Evolutionary conservation across 2,329 filamentous ascomycete genomes (phyloP).

Genomic region (Fusarium nodosum): DNA sequence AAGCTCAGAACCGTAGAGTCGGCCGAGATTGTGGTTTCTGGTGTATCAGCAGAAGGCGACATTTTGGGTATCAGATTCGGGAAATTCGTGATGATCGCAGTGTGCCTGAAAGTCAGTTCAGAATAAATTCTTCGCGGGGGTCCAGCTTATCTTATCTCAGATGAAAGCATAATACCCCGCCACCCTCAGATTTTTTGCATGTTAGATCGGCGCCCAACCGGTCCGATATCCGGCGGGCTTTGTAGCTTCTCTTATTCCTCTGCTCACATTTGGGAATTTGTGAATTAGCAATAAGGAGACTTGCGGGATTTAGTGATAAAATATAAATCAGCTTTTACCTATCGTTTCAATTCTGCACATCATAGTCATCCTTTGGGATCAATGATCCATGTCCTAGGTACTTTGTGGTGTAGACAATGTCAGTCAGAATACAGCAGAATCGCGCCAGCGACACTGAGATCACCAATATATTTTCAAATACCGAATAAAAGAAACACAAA

Average conservation of each 20-base stretch:
- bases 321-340: background rate
- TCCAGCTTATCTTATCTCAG: constrained; percentile 49
- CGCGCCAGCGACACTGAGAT: background rate
- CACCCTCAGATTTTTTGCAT: constrained; percentile 20
- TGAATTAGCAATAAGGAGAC: background rate
- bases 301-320: no score
- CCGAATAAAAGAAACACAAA: background rate
- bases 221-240: constrained; percentile 22
- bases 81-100: constrained; percentile 29
- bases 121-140: constrained; percentile 57
- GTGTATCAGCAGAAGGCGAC: constrained; percentile 46
- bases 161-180: constrained; percentile 29
- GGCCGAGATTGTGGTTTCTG: constrained; percentile 42
- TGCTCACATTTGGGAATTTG: background rate
- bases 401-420: background rate
- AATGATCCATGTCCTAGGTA: background rate
- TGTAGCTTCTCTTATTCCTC: background rate
- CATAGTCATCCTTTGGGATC: background rate
- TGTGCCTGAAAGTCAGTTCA: constrained; percentile 29
- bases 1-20: constrained; percentile 70
- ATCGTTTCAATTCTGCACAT: background rate
- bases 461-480: no score
- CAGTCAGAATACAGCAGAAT: background rate
- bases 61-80: constrained; percentile 41
- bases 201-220: constrained; percentile 5